Base-by-base conservation (phyloP, 1,139 yeast species). In the Suhomyces kunorum region DNA sequence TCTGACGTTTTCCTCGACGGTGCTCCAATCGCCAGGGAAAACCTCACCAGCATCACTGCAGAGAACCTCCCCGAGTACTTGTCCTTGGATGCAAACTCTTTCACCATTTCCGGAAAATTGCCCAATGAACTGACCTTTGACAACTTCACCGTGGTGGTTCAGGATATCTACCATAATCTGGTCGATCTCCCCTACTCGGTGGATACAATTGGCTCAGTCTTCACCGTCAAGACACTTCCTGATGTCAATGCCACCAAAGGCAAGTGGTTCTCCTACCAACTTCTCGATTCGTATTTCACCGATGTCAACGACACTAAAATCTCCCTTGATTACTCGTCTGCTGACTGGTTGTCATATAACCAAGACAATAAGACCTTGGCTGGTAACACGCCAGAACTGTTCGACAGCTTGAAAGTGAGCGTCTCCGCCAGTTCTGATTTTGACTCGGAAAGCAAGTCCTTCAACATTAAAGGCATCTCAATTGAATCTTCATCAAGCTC, bases 211-310 rank as follows among this genome's bases (percentile, higher is more conserved):
- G 73, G 69, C 22, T 66, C 75, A 0, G 69, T 82, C 9, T 84
- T 85, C 59, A 78, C 84, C 1, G 68, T 78, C 6, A 56, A 57
- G 37, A 55, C 68, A 1, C 63, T 83, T 38, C 72, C 80, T n/a
- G 68, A 71, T 50, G 76, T 81, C 6, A 83, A 83, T 59, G 90
- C 87, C 9, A 82, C 89, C 3, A 69, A 71, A 44, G 85, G 83
- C 32, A 59, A 69, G 39, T 83, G 61, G 62, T 83, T 84, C 49
- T 64, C 70, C 50, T 80, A 80, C 55, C 68, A 71, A 45, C 66
- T 84, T 43, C 53, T 75, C 41, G 63, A 74, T 22, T 68, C 81
- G 1, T 71, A 68, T 50, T 83, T 84, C 55, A 76, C 84, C 3
- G 76, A 81, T 51, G 63, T 58, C 45, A 61, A 70, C 36, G 62